A percentile compares a stretch with the other conserved stretches of the same genome.
Conservation (phyloP, 371 early-diverging fungal species). For the Cokeromyces recurvatus region DNA sequence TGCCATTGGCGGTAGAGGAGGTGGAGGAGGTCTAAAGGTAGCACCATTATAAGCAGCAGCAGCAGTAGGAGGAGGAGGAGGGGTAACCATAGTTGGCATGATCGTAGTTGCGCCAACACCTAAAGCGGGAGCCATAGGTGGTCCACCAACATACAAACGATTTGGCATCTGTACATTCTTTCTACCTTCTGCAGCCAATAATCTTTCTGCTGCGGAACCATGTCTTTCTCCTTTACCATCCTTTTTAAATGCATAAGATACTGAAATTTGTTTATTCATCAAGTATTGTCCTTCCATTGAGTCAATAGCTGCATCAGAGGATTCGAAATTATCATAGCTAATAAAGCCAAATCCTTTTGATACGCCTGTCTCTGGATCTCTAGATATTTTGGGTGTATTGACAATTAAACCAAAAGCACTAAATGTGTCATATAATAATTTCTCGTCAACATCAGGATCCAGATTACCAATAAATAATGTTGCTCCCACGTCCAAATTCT, state of each 20-base stretch:
- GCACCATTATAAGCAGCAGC: constrained; percentile 7
- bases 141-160: constrained; percentile 66
- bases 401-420: constrained; percentile 90
- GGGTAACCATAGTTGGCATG: neutral
- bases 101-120: constrained; percentile 10
- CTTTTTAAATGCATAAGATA: constrained; percentile 95
- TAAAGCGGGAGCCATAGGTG: constrained; percentile 19
- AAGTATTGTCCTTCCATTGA: constrained; percentile 97
- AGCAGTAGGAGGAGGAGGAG: constrained; percentile 2
- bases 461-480: constrained; percentile 95
- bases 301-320: constrained; percentile 94
- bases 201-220: constrained; percentile 95
- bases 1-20: constrained; percentile 29
- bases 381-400: constrained; percentile 83
- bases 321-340: constrained; percentile 90
- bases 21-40: constrained; percentile 35
- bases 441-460: constrained; percentile 92
- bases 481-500: constrained; percentile 93
- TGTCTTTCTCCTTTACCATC: constrained; percentile 98
- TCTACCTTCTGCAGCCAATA: constrained; percentile 88
- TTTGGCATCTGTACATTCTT: constrained; percentile 72
- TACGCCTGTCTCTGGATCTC: constrained; percentile 85
- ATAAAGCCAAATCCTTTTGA: constrained; percentile 96
- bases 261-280: constrained; percentile 87
- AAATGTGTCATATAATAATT: constrained; percentile 94